Base-by-base conservation (phyloP, 2,329 filamentous ascomycete species). In the Setomelanomma holmii region DNA sequence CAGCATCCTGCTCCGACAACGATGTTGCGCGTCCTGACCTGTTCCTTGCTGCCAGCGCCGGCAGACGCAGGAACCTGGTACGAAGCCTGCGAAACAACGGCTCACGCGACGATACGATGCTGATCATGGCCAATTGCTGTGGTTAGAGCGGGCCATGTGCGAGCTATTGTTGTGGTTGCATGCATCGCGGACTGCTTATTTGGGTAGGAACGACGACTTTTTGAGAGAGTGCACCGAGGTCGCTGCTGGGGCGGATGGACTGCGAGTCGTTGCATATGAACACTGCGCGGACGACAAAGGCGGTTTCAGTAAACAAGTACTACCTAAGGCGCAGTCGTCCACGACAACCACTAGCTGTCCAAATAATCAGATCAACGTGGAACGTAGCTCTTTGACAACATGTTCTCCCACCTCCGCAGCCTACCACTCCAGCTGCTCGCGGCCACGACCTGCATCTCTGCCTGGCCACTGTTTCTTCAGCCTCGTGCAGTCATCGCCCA, bases 401-500 rank as follows among this genome's bases (percentile, higher is more conserved):
- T 72, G 69, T 30, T 68, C 7, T 55, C 58, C 51, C 63, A 56
- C 23, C 21, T 67, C 40, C 60, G 49, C 11, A 54, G 47, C 5
- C 51, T 73, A 1, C 41, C 67, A 19, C 5, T 68, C 6, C 64
- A 64, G 40, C 60, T 73, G 24, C 53, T 68, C 10, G 51, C 58
- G 17, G 52, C 55, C 22, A 56, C 60, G 10, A 58, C 60, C 5
- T 60, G 45, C 20, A 58, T 66, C 34, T 61, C 61, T 8, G 66
- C 67, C 4, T 42, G 60, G n/a, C 70, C 71, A 7, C 23, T 66
- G 24, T 40, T 17, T 4, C 58, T 79, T 4, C 51, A 68, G 10
- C 65, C 63, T 19, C 77, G 81, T 39, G 79, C 71, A 7, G 75
- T 75, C 34, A 79, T 84, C 57, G 63, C 39, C 16, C 76, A 77